phyloP scores from a whole-genome alignment of 2,329 filamentous ascomycete genomes.

The Stachybotrys echinatus region DNA sequence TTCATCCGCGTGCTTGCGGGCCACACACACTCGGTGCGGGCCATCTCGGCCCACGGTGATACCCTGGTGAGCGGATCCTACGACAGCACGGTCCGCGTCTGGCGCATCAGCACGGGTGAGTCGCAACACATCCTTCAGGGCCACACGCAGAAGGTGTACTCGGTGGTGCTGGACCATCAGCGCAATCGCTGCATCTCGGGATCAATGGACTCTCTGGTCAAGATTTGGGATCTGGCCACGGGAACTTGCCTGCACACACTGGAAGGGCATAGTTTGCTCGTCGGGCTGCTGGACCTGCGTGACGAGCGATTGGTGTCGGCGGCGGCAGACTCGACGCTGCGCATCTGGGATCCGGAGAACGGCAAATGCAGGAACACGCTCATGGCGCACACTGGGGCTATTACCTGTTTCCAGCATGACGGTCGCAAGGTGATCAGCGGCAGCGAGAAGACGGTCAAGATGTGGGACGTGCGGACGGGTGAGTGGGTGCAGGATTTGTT shows the following conservation, averaged over 20 bases:
- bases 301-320: conserved; percentile 90
- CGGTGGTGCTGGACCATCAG: conserved; percentile 86
- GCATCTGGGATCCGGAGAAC: conserved; percentile 94
- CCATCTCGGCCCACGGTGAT: conserved; percentile 91
- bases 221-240: conserved; percentile 92
- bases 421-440: conserved; percentile 94
- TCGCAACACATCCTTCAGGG: conserved; percentile 77
- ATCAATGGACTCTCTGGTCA: conserved; percentile 97
- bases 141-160: conserved; percentile 92
- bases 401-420: conserved; percentile 98
- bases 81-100: conserved; percentile 90
- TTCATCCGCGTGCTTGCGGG: conserved; percentile 84
- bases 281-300: conserved; percentile 84
- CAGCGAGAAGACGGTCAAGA: conserved; percentile 91
- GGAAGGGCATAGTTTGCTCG: conserved; percentile 87
- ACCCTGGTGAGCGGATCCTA: conserved; percentile 97
- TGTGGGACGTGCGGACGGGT: conserved; percentile 94
- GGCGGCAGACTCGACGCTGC: conserved; percentile 87
- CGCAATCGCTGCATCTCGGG: conserved; percentile 95
- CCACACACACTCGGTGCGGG: conserved; percentile 89
- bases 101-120: conserved; percentile 95
- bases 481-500: conserved; percentile 90
- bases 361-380: conserved; percentile 87
- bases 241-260: conserved; percentile 82
- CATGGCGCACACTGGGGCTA: conserved; percentile 91